Percentiles rank a stretch among this genome's conserved stretches.
phyloP scores from a whole-genome alignment of 495 filamentous ascomycete genomes.

The Annulohypoxylon moriforme region DNA sequence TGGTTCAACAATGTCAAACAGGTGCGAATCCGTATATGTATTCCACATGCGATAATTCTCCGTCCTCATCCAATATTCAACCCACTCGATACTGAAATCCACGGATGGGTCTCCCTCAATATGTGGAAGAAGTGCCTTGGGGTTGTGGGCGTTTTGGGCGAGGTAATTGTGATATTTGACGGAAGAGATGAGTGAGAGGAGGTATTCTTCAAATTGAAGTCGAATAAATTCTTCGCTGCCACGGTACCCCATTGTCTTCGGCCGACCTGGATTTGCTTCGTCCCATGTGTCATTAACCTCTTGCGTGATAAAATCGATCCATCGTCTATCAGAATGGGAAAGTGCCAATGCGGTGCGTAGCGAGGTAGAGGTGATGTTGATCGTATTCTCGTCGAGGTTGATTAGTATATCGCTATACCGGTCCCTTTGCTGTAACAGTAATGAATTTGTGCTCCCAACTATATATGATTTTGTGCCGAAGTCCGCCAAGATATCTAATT shows the following conservation, averaged over 20 bases:
- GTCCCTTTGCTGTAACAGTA: conserved; percentile 92
- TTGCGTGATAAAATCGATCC: conserved; percentile 96
- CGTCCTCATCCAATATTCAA: conserved; percentile 83
- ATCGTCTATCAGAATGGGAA: conserved; percentile 87
- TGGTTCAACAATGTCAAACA: conserved; percentile 94
- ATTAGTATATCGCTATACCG: conserved; percentile 98
- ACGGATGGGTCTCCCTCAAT: conserved; percentile 85
- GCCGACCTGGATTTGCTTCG: conserved; percentile 84
- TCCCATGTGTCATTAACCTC: conserved; percentile 97
- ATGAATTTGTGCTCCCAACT: conserved; percentile 94
- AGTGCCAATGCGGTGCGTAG: conserved; percentile 81
- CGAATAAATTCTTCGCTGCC: conserved; percentile 98
- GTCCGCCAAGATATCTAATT: conserved; percentile 93
- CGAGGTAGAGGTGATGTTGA: conserved; percentile 83
- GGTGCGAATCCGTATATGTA: conserved; percentile 75
- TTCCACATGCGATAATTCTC: conserved; percentile 91
- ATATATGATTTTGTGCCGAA: conserved; percentile 96
- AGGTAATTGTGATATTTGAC: conserved; percentile 91
- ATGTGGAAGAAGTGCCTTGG: conserved; percentile 68
- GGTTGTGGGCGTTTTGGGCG: conserved; percentile 67
- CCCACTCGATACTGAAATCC: conserved; percentile 83
- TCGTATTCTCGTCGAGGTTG: conserved; percentile 90
- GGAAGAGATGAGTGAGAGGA: conserved; percentile 86
- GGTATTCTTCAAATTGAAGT: conserved; percentile 97
- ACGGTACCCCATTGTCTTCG: conserved; percentile 93